Evolutionary conservation across 208 protist genomes (phyloP), one percentile per base, ranked within the genome.

Genomic region (Crithidia acanthocephali): DNA sequence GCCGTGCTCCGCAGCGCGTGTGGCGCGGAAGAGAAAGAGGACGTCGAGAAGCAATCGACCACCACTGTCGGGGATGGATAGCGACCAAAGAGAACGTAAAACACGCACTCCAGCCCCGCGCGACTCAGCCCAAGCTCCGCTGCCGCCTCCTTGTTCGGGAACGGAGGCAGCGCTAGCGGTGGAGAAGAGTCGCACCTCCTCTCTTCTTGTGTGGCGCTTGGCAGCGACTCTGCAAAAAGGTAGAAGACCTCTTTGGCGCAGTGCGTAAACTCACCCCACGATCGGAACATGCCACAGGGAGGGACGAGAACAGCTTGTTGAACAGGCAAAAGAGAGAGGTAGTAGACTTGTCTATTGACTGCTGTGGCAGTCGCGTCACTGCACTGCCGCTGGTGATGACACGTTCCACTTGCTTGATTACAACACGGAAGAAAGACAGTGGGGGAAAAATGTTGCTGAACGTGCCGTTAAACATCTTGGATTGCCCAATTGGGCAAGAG

Each of bases 261-360:
- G 11, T 33, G 76, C 6, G 51, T 63, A 28, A 91, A 60, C 66
- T 91, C 80, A 33, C 80, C 80, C 59, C 61, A 67, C 4, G 86
- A 87, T 22, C 83, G 81, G 59, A 81, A 91, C 85, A 91, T 91
- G n/a, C n/a, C n/a, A n/a, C n/a, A n/a, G n/a, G n/a, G n/a, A n/a
- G n/a, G n/a, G n/a, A n/a, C n/a, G n/a, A n/a, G n/a, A n/a, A n/a
- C n/a, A n/a, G n/a, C n/a, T n/a, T n/a, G n/a, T n/a, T n/a, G n/a
- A n/a, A n/a, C n/a, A n/a, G n/a, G n/a, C n/a, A n/a, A n/a, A n/a
- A n/a, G n/a, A n/a, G n/a, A n/a, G n/a, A n/a, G n/a, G n/a, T n/a
- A n/a, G n/a, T n/a, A n/a, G n/a, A n/a, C n/a, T n/a, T n/a, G n/a
- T n/a, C n/a, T n/a, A n/a, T n/a, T n/a, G n/a, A n/a, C n/a, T n/a